Evolutionary conservation across 1,284 basidiomycete genomes (phyloP).

Genomic region (Mycena citricolor): DNA sequence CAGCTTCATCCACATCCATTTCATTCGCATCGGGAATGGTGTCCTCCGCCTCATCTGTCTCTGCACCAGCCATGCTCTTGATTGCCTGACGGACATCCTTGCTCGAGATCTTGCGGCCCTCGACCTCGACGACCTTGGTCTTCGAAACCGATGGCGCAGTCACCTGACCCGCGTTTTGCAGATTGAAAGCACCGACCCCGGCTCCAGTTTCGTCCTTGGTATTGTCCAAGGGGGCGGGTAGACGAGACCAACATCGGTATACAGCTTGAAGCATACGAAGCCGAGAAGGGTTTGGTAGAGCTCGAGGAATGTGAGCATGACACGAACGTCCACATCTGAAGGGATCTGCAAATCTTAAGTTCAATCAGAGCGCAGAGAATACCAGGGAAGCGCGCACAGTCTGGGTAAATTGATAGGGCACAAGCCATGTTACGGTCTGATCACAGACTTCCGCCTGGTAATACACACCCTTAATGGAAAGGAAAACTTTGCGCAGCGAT

Average conservation of each 20-base stretch:
- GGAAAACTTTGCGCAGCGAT: conserved; percentile 87
- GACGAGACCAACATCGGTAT: conserved; percentile 89
- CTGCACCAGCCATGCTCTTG: conserved; percentile 52
- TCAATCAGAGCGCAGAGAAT: conserved; percentile 1
- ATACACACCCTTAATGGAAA: conserved; percentile 98
- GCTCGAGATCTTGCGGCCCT: conserved; percentile 59
- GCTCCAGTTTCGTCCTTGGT: conserved; percentile 87
- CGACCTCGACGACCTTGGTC: conserved; percentile 47
- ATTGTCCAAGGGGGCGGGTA: conserved; percentile 91
- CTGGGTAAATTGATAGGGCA: conserved; percentile 98
- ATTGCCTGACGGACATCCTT: conserved; percentile 77
- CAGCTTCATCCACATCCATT: too few relatives aligned
- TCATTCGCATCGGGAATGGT: conserved; percentile 35
- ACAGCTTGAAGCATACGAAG: conserved; percentile 97
- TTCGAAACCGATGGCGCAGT: conserved; percentile 33
- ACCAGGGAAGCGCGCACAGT: conserved; percentile 58
- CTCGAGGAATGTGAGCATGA: conserved; percentile 98
- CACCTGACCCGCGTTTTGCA: conserved; percentile 57
- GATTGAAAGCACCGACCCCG: conserved; percentile 85
- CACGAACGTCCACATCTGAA: conserved; percentile 93
- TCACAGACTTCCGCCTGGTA: conserved; percentile 96
- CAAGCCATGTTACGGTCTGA: conserved; percentile 94
- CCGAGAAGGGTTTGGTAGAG: conserved; percentile 96
- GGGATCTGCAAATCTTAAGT: conserved; percentile 64
- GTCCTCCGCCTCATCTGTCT: conserved; percentile 39